Conservation (phyloP, 2,329 filamentous ascomycete species). For the Nothopassalora personata region DNA sequence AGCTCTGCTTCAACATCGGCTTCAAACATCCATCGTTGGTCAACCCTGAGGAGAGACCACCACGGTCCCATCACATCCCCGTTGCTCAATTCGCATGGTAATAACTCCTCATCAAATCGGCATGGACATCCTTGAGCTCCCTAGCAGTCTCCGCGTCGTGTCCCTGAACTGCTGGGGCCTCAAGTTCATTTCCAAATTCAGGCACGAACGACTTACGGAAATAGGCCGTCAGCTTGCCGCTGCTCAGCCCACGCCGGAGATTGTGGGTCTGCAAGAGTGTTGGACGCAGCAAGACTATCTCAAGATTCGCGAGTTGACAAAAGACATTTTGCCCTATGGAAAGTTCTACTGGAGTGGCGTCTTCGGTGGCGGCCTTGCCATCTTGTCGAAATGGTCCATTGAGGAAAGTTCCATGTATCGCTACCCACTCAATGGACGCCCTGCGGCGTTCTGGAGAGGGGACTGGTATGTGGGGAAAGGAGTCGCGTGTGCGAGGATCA, state of each 20-base stretch:
- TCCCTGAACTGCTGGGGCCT: constrained; percentile 98
- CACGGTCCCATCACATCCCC: background rate
- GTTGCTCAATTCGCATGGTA: background rate
- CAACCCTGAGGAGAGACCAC: background rate
- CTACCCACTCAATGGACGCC: constrained; percentile 89
- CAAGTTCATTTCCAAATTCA: constrained; percentile 74
- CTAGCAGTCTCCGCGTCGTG: constrained; percentile 61
- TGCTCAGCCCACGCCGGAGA: constrained; percentile 64
- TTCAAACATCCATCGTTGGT: background rate
- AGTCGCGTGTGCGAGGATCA: constrained; percentile 74
- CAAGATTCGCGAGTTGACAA: constrained; percentile 67
- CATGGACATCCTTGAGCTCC: constrained; percentile 23
- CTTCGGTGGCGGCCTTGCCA: constrained; percentile 83
- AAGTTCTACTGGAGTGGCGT: constrained; percentile 91
- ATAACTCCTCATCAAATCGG: background rate
- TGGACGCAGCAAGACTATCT: constrained; percentile 84
- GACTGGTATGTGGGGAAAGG: constrained; percentile 98
- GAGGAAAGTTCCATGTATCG: constrained; percentile 78
- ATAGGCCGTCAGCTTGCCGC: constrained; percentile 75
- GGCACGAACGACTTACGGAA: constrained; percentile 70
- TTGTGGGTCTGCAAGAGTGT: constrained; percentile 92
- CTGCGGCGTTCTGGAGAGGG: constrained; percentile 87
- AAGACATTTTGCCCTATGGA: constrained; percentile 71
- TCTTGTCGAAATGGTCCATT: constrained; percentile 88
- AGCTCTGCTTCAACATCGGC: constrained; percentile 3